Percentiles rank a stretch among this genome's conserved stretches.
phyloP scores from a whole-genome alignment of 179 eudicot species.

The Vitellaria paradoxa region DNA sequence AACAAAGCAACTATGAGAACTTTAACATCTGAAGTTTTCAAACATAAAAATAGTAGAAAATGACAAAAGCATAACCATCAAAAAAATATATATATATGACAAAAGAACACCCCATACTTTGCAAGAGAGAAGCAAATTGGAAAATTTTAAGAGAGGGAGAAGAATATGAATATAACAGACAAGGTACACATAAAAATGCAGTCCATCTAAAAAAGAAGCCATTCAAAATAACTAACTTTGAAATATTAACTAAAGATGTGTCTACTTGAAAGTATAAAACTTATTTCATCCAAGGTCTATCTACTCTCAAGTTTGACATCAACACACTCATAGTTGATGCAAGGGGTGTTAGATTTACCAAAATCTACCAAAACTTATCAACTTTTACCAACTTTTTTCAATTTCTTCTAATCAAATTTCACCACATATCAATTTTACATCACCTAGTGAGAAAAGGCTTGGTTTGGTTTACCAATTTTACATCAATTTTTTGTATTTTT shows the following conservation, averaged over 20 bases:
- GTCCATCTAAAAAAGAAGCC: background rate
- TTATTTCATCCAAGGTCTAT: background rate
- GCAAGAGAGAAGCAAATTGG: too few relatives aligned
- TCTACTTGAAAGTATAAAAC: background rate
- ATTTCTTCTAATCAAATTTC: too few relatives aligned
- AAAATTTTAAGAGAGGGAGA: too few relatives aligned
- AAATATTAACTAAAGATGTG: background rate
- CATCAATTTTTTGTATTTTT: too few relatives aligned
- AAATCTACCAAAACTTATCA: too few relatives aligned
- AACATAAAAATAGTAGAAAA: background rate
- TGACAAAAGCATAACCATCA: background rate
- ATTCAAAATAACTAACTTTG: background rate
- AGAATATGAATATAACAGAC: too few relatives aligned
- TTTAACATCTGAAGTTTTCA: background rate
- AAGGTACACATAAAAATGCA: background rate
- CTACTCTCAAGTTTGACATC: background rate
- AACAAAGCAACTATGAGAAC: background rate
- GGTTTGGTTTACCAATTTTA: too few relatives aligned
- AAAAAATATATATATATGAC: background rate
- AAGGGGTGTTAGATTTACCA: too few relatives aligned
- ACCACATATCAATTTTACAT: too few relatives aligned
- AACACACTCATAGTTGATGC: background rate
- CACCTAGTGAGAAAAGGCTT: too few relatives aligned
- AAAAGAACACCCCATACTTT: background rate
- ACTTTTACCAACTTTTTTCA: too few relatives aligned